Evolutionary conservation across 768 basidiomycete genomes (phyloP).

Genomic region (Russula lepida): DNA sequence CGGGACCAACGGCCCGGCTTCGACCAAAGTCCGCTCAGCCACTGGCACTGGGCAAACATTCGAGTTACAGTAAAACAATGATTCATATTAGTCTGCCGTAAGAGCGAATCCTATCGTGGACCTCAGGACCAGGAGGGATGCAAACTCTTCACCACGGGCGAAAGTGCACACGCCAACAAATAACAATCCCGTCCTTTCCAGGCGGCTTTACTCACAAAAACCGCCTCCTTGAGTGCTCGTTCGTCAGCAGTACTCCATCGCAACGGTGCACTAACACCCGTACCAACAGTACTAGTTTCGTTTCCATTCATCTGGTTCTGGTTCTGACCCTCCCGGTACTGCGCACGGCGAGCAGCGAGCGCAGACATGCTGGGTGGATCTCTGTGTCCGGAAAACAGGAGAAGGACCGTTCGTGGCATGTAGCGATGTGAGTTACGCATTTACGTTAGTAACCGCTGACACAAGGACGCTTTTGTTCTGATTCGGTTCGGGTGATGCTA

Average conservation of each 20-base stretch:
- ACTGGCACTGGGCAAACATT: no score
- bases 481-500: background rate
- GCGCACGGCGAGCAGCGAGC: constrained; percentile 28
- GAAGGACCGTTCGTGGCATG: constrained; percentile 67
- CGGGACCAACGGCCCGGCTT: no score
- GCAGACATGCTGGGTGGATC: constrained; percentile 77
- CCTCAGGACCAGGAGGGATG: no score
- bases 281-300: constrained; percentile 16
- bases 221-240: background rate
- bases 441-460: constrained; percentile 37
- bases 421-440: constrained; percentile 51
- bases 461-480: background rate
- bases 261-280: background rate
- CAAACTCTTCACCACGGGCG: no score
- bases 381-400: constrained; percentile 83
- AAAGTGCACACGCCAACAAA: background rate
- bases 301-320: constrained; percentile 60
- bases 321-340: constrained; percentile 37
- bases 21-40: no score
- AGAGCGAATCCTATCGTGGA: no score
- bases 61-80: no score
- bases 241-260: background rate
- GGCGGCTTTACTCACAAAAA: no score
- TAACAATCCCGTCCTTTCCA: constrained; percentile 50
- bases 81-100: no score